Base-by-base conservation (phyloP, 2,329 filamentous ascomycete species). In the Pestalotiopsis sp. region DNA sequence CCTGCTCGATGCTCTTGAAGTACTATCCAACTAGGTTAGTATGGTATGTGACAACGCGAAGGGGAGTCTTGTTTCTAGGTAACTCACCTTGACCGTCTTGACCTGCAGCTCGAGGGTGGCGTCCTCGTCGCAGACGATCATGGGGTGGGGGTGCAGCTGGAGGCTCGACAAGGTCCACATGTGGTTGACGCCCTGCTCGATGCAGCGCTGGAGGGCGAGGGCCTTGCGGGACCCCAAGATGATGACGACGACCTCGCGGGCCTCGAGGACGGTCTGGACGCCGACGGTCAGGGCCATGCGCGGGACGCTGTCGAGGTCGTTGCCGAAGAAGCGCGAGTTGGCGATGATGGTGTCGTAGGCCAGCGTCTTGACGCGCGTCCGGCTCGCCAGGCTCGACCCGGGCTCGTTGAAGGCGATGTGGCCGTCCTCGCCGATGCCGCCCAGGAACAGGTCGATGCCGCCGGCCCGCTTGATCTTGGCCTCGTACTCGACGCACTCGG, bases 391-490 rank as follows among this genome's bases (percentile, higher is more conserved):
- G 69, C 91, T 93, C 12, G 92, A 94, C 56, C 93, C 93, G 3
- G 93, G 93, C 81, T 97, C 93, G 80, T 97, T 97, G 87, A 97
- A 97, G 63, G 93, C 93, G 72, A 97, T 93, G 80, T 97, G 93
- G 4, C 93, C 93, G 77, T 97, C 93, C 67, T 93, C 91, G 38
- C 93, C 93, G 67, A 97, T 94, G 57, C 93, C 93, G 17, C 92
- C 93, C 4, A 97, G 87, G 82, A 96, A 97, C 31, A 96, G 87
- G 79, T 96, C 93, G 71, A 97, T 96, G 64, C 93, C 93, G 64
- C 93, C 93, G 38, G 84, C 88, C 56, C 85, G 83, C 77, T 88
- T 88, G 80, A 97, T 96, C 76, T 91, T 90, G 66, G 90, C 89
- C 81, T 97, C 93, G 77, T 95, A 97, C 60, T 89, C 88, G 60